Evolutionary conservation across 2,329 filamentous ascomycete genomes (phyloP), one percentile per base, ranked within the genome.

Genomic region (Ilyonectria destructans): DNA sequence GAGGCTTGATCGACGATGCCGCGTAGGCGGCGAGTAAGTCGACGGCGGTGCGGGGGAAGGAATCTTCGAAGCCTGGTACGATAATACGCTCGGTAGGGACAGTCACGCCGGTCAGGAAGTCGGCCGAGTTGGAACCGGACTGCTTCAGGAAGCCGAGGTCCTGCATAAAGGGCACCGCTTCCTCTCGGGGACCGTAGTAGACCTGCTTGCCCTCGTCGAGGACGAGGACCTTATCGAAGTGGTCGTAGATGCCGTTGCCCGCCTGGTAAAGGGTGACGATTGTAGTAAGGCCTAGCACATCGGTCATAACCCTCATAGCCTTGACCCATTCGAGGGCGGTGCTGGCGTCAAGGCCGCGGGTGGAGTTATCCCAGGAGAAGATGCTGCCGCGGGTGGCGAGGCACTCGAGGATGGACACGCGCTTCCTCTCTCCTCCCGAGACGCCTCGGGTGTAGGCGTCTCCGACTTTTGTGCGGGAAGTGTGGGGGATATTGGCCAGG

Each of bases 351-450:
- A 96, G 83, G n/a, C 93, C 93, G 55, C 93, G 86, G 0, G 93
- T 96, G 0, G 89, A 91, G 78, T 96, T 96, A 73, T 96, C 93
- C 92, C 92, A 95, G 69, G 90, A 91, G 37, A 93, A 89, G 1
- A 95, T 90, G 0, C 91, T 90, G 1, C 90, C 90, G 78, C 93
- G 92, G 7, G 92, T 92, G 5, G 92, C 91, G 23, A 96, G 81
- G 0, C 92, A 93, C 80, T 96, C 93, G 1, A 92, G 92, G 70
- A 96, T 94, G 23, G 90, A 91, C 9, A 94, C 93, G 76, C 93
- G 91, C 79, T 95, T 96, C 43, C 93, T 84, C 81, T 96, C 93
- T 65, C 93, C 93, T 74, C 93, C 93, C 54, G 91, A 93, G 0
- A 96, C 91, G 78, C 93, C 93, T 54, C 92, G 88, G 7, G 91